phyloP scores from a whole-genome alignment of 2,329 filamentous ascomycete genomes.

The Colletotrichum viniferum region DNA sequence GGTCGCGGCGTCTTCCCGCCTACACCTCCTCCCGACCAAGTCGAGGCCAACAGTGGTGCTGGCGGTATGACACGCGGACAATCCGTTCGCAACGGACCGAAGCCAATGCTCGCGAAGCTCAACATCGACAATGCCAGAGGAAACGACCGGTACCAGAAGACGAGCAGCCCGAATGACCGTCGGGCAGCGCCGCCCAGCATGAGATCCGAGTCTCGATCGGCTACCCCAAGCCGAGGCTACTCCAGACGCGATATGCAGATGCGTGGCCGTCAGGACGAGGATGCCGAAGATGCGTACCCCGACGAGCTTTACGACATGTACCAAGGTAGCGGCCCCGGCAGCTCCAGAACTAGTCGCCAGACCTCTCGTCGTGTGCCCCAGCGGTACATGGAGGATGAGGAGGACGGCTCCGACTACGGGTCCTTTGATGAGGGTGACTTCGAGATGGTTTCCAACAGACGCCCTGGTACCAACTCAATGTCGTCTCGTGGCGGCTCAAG shows the following conservation, averaged over 20 bases:
- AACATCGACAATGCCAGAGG: slow-evolving; percentile 61
- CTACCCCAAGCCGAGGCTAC: slow-evolving; percentile 41
- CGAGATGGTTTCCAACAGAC: slow-evolving; percentile 71
- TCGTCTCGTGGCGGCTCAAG: slow-evolving; percentile 60
- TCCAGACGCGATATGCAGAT: slow-evolving; percentile 25
- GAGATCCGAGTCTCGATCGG: slow-evolving; percentile 47
- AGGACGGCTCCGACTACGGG: slow-evolving; percentile 72
- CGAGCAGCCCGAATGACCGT: slow-evolving; percentile 41
- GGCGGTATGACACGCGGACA: slow-evolving; percentile 54
- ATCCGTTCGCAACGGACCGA: slow-evolving; percentile 66
- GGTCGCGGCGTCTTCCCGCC: slow-evolving; percentile 85
- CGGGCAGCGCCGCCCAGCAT: slow-evolving; percentile 33
- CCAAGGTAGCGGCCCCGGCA: slow-evolving; percentile 40
- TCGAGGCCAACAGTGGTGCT: slow-evolving; percentile 54
- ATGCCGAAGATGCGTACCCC: slow-evolving; percentile 67
- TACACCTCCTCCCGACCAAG: slow-evolving; percentile 94
- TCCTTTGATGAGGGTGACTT: slow-evolving; percentile 80
- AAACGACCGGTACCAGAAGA: slow-evolving; percentile 60
- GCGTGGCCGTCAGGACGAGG: slow-evolving; percentile 36
- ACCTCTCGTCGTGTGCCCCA: slow-evolving; percentile 43
- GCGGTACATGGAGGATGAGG: slow-evolving; percentile 79
- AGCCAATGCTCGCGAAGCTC: slow-evolving; percentile 65
- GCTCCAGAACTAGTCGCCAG: slow-evolving; percentile 45
- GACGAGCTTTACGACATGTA: slow-evolving; percentile 75
- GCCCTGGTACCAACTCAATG: slow-evolving; percentile 48